Evolutionary conservation across 192 early-diverging fungal species (phyloP).

Genomic region (Rhizoclosmatium globosum): DNA sequence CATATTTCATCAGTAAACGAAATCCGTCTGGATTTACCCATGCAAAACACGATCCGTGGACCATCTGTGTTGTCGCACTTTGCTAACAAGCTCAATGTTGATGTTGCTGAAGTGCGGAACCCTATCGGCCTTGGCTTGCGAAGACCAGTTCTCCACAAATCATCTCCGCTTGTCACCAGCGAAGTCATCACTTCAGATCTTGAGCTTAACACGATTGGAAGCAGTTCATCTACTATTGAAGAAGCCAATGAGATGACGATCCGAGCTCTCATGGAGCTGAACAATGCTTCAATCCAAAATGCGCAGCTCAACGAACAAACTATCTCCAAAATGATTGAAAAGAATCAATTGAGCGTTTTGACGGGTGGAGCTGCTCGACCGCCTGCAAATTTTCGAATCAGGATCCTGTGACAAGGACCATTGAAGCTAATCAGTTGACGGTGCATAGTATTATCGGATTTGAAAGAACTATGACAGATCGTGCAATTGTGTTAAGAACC

Average conservation of each 20-base stretch:
- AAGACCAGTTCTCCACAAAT: conserved; percentile 29
- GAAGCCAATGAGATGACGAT: conserved; percentile 56
- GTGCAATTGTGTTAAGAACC: conserved; percentile 33
- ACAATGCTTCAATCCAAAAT: conserved; percentile 63
- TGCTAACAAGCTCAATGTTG: background rate
- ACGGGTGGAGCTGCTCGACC: conserved; percentile 49
- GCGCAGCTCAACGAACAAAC: conserved; percentile 72
- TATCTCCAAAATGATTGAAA: conserved; percentile 77
- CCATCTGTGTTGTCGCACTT: conserved; percentile 19
- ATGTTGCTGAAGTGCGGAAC: background rate
- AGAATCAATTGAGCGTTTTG: conserved; percentile 67
- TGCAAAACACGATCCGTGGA: conserved; percentile 17
- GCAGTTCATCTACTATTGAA: background rate
- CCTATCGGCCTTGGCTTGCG: conserved; percentile 14
- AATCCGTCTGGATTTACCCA: conserved; percentile 38
- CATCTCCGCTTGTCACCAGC: conserved; percentile 49
- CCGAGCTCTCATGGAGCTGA: conserved; percentile 56
- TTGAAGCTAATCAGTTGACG: conserved; percentile 77
- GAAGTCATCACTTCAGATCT: conserved; percentile 42
- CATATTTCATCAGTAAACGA: conserved; percentile 42
- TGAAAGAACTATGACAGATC: conserved; percentile 46
- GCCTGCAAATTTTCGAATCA: conserved; percentile 63
- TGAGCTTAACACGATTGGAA: conserved; percentile 3
- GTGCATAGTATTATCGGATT: conserved; percentile 69
- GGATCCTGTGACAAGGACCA: conserved; percentile 64